Conservation (phyloP, 495 filamentous ascomycete species). For the Hyaloscypha bicolor region DNA sequence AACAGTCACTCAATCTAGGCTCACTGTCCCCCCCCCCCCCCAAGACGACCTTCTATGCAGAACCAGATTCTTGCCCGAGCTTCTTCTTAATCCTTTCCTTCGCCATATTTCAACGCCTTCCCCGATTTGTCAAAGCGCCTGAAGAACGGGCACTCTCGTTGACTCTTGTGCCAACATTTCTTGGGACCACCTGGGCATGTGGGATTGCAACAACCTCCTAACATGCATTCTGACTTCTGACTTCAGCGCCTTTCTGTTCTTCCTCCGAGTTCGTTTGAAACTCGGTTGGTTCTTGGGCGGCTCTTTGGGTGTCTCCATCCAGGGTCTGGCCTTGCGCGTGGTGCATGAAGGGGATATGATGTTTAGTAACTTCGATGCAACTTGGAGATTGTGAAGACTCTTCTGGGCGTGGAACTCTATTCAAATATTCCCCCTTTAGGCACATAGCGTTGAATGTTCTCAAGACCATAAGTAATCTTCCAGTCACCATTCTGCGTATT, state of each 20-base stretch:
- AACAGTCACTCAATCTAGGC: too few relatives aligned
- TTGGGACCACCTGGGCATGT: neutral
- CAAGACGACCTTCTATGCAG: too few relatives aligned
- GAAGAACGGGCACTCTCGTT: neutral
- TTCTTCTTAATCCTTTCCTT: neutral
- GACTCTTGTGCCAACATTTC: neutral
- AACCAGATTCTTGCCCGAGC: neutral
- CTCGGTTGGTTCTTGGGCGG: neutral
- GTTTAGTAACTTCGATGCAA: too few relatives aligned
- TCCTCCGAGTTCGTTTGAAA: neutral
- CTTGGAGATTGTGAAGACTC: too few relatives aligned
- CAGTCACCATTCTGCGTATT: too few relatives aligned
- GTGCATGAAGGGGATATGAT: too few relatives aligned
- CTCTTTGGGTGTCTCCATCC: neutral
- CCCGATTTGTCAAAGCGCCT: neutral
- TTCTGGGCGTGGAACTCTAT: too few relatives aligned
- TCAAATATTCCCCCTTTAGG: too few relatives aligned
- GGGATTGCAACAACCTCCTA: neutral
- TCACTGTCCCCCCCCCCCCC: too few relatives aligned
- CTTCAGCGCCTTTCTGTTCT: neutral
- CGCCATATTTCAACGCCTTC: neutral
- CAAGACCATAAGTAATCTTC: too few relatives aligned
- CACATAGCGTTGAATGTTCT: too few relatives aligned
- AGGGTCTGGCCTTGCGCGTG: too few relatives aligned
- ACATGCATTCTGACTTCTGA: neutral